Conservation (phyloP, 2,329 filamentous ascomycete genomes). For the Pseudogymnoascus sp. region DNA sequence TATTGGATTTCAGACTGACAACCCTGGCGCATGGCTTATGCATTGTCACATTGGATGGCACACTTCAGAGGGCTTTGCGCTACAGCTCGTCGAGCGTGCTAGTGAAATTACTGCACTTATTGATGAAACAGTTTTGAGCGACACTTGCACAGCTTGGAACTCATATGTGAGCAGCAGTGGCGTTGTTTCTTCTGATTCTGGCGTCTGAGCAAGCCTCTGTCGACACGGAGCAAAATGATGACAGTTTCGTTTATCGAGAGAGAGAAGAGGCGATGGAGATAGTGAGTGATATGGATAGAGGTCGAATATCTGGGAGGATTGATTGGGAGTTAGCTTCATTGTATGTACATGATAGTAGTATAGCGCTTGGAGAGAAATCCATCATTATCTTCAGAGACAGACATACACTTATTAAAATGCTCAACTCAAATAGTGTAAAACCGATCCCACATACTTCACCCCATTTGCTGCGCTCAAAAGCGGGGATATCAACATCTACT, state of each 20-base stretch:
- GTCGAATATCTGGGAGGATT: background rate
- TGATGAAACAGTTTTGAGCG: constrained; percentile 22
- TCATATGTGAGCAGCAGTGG: constrained; percentile 19
- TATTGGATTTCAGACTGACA: constrained; percentile 28
- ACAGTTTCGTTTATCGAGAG: background rate
- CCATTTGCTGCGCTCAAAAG: too few species aligned
- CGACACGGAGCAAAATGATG: background rate
- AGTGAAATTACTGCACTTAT: constrained; percentile 13
- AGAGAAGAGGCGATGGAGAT: background rate
- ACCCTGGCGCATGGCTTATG: constrained; percentile 27
- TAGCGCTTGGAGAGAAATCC: background rate
- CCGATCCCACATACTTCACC: too few species aligned
- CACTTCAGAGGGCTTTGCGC: constrained; percentile 43
- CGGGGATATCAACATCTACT: too few species aligned
- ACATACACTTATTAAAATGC: background rate
- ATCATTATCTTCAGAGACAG: background rate
- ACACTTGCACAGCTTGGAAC: constrained; percentile 21
- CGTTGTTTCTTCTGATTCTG: constrained; percentile 12
- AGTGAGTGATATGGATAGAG: background rate
- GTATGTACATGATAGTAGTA: background rate
- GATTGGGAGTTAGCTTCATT: background rate
- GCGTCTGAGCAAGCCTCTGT: constrained; percentile 20
- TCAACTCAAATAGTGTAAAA: too few species aligned
- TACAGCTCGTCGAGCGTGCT: constrained; percentile 41
- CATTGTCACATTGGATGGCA: constrained; percentile 43